Percentiles rank a stretch among this genome's conserved stretches.
Evolutionary conservation across 2,329 filamentous ascomycete genomes (phyloP).

Genomic region (Diplodia seriata): DNA sequence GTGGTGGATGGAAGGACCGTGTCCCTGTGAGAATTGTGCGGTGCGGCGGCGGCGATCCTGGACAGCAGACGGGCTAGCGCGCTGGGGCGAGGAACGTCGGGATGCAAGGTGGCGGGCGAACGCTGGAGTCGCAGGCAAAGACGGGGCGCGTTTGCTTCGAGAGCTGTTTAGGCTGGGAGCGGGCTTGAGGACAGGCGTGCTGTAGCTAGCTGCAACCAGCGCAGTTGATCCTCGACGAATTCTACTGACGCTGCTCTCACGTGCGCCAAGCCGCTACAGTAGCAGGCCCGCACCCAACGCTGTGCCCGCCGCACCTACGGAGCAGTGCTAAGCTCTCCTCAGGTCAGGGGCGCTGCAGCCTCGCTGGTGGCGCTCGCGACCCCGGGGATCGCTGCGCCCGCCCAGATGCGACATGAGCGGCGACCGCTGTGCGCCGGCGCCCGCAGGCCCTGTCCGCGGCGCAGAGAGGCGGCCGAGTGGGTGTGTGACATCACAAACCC

Average conservation of each 20-base stretch:
- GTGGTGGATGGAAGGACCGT: constrained; percentile 22
- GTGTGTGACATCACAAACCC: constrained; percentile 18
- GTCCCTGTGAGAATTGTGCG: constrained; percentile 31
- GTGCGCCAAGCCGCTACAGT: constrained; percentile 26
- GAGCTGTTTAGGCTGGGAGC: constrained; percentile 9
- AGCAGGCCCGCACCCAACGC: background rate
- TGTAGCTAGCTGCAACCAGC: constrained; percentile 29
- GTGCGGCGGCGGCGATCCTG: constrained; percentile 30
- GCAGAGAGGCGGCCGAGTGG: background rate
- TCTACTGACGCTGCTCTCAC: constrained; percentile 30
- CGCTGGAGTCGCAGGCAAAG: constrained; percentile 22
- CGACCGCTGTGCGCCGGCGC: background rate
- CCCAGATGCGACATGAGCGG: background rate
- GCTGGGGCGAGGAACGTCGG: constrained; percentile 7
- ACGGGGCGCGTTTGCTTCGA: background rate
- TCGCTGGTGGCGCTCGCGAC: background rate
- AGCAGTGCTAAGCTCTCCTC: too few relatives aligned
- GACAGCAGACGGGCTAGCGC: constrained; percentile 27
- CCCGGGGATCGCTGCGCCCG: constrained; percentile 8
- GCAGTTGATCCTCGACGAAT: constrained; percentile 30
- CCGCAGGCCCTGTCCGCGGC: background rate
- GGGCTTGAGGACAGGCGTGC: constrained; percentile 6
- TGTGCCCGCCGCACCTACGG: background rate
- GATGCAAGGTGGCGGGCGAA: constrained; percentile 2
- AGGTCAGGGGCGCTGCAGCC: constrained; percentile 20